phyloP scores from a whole-genome alignment of 306 rosid species.

The Trifolium pratense region DNA sequence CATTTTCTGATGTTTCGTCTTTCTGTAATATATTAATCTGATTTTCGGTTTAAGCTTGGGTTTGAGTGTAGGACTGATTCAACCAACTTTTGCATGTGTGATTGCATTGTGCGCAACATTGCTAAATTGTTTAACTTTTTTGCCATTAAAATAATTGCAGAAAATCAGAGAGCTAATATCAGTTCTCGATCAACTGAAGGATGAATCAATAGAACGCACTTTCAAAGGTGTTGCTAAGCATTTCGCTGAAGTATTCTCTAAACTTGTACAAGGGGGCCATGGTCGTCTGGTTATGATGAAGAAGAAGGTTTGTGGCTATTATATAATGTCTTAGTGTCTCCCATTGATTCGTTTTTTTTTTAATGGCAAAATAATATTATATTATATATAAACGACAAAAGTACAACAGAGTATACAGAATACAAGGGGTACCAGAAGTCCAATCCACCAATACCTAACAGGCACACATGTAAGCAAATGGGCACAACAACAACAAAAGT shows the following conservation, averaged over 20 bases:
- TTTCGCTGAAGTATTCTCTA: slow-evolving; percentile 92
- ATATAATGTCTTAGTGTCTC: slow-evolving; percentile 29
- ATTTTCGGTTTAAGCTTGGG: slow-evolving; percentile 25
- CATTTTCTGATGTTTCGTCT: neutral
- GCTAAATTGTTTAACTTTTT: slow-evolving; percentile 23
- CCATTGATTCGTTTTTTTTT: too few species aligned
- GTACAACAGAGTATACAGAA: too few species aligned
- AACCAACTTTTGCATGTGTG: slow-evolving; percentile 11
- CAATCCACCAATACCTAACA: too few species aligned
- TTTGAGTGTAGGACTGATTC: slow-evolving; percentile 4
- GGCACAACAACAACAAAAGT: too few species aligned
- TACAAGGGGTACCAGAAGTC: too few species aligned
- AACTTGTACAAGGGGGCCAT: slow-evolving; percentile 92
- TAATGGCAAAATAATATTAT: too few species aligned
- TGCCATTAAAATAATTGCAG: slow-evolving; percentile 56
- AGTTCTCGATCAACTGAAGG: slow-evolving; percentile 93
- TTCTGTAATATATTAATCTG: neutral
- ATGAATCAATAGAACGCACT: slow-evolving; percentile 94
- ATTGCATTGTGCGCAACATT: slow-evolving; percentile 6
- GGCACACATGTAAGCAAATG: too few species aligned
- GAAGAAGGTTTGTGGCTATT: slow-evolving; percentile 71
- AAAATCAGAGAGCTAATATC: slow-evolving; percentile 90
- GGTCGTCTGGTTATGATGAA: slow-evolving; percentile 95
- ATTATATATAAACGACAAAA: too few species aligned
- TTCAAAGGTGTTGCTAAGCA: slow-evolving; percentile 97